Percentiles rank a stretch among this genome's conserved stretches.
Conservation (phyloP, 345 rosid species). For the Cardamine occulta region DNA sequence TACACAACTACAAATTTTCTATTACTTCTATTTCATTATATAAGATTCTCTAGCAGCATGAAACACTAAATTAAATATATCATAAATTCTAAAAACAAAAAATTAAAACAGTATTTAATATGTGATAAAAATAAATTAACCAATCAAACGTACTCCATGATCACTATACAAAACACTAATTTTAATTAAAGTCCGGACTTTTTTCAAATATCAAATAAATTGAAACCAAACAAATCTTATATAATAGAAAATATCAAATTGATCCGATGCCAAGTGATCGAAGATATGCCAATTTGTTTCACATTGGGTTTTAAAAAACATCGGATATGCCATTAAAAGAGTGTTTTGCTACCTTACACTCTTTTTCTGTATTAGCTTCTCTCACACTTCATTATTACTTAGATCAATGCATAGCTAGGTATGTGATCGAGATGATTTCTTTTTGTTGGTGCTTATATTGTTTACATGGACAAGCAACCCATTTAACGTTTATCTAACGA, state of each 20-base stretch:
- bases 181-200: too few species aligned
- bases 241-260: neutral
- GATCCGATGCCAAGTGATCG: neutral
- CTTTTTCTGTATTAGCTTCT: neutral
- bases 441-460: neutral
- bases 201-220: too few species aligned
- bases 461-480: neutral
- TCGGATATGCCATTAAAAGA: too few species aligned
- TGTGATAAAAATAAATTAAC: neutral
- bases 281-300: neutral
- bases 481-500: too few species aligned
- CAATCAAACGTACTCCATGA: neutral
- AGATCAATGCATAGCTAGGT: too few species aligned
- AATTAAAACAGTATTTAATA: too few species aligned
- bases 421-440: neutral
- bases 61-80: too few species aligned
- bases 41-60: too few species aligned
- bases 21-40: too few species aligned
- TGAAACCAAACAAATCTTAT: too few species aligned
- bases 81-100: too few species aligned
- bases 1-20: too few species aligned
- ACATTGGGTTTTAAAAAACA: neutral
- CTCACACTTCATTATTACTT: neutral
- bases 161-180: neutral
- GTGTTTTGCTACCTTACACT: neutral